Base-by-base conservation (phyloP, 2,329 filamentous ascomycete genomes). In the Myrmaecium sp. region DNA sequence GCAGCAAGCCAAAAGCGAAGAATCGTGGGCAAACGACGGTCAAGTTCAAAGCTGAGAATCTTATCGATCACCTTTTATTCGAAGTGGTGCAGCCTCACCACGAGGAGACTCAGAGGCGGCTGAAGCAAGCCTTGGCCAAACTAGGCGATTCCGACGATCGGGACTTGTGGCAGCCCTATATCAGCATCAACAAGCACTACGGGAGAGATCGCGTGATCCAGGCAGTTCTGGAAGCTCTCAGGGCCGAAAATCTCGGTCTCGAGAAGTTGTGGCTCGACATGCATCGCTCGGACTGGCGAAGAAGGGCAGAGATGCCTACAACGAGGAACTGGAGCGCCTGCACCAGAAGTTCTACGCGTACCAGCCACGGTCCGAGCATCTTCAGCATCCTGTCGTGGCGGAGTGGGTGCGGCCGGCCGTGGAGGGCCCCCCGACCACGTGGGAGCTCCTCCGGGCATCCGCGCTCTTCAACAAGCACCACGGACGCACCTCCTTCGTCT, bases 51-150 rank as follows among this genome's bases (percentile, higher is more conserved):
- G 9, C 16, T 2, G 25, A 40, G 1, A 66, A 77, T 30, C 65
- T 79, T 3, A 57, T 76, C 4, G 75, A 82, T 39, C 57, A 61
- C 19, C 51, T 81, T 5, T 71, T 66, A 34, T 74, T 70, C 11
- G 34, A 46, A 0, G 52, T 71, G 2, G 62, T 68, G 0, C 44
- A 58, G 8, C 45, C 29, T 2, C 51, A 51, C 13, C 45, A 55
- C n/a, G 32, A 41, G 1, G 37, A 43, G 10, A 49, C 49, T 0
- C 32, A 49, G 6, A 25, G 29, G 1, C 27, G 32, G 2, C 40
- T 60, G 7, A 28, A 43, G 3, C 25, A 41, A 0, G 23, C 19
- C 4, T 30, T 57, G 5, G 28, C 44, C 1, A 35, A 42, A 2
- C 33, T 28, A 8, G 25, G 13, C 3, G 43, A 36, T 14, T 40